Percentiles rank a stretch among this genome's conserved stretches.
These are phyloP conservation scores for Leptodermis oblonga DNA, from an alignment of 257 asterid species.

Conservation along the genomic window DNA sequence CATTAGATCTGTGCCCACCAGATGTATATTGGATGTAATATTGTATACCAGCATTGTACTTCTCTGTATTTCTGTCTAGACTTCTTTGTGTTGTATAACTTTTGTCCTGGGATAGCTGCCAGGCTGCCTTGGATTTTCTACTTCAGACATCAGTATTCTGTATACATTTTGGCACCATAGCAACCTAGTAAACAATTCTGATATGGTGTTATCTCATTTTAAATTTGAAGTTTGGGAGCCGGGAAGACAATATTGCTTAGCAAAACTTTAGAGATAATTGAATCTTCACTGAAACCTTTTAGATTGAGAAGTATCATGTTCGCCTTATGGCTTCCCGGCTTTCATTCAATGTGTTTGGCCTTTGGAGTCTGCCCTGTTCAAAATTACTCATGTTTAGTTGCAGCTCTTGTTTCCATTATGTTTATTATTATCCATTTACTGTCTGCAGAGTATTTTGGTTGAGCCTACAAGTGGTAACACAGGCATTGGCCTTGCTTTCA, in stretches of 20 bases:
- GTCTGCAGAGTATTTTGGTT: constrained; percentile 74
- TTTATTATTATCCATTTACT: constrained; percentile 13
- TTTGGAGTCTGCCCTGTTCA: neutral
- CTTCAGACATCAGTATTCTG: neutral
- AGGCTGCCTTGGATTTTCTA: neutral
- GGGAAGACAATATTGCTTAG: neutral
- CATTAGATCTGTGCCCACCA: neutral
- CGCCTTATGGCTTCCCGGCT: neutral
- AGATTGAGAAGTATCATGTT: neutral
- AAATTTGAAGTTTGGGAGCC: neutral
- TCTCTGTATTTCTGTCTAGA: neutral
- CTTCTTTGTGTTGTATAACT: neutral
- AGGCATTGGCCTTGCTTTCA: constrained; percentile 96
- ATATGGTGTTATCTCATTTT: no score
- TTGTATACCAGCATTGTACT: neutral
- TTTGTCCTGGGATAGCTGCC: neutral
- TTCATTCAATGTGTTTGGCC: neutral
- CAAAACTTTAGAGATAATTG: neutral
- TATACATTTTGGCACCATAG: neutral
- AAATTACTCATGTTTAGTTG: neutral
- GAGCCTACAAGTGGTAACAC: constrained; percentile 99
- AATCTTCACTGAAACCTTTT: neutral
- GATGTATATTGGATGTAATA: neutral
- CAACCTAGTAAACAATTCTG: neutral
- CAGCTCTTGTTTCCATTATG: neutral